Evolutionary conservation across 1,284 basidiomycete genomes (phyloP).

Genomic region (Apiotrichum porosum): DNA sequence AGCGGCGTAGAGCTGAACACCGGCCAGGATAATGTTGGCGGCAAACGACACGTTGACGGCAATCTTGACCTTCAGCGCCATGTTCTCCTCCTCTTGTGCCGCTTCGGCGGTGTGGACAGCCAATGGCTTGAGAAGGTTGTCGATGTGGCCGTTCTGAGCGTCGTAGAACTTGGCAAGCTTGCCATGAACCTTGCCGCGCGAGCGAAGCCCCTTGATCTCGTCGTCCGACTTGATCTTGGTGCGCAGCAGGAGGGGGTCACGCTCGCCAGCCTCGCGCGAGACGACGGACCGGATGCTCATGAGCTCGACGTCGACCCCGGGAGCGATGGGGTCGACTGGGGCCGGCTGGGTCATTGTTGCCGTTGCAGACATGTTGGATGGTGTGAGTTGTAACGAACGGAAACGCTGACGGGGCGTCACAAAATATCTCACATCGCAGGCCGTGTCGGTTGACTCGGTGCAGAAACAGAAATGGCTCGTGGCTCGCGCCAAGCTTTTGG

Average conservation of each 20-base stretch:
- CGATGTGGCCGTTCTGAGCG: constrained; percentile 83
- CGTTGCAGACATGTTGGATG: too few relatives aligned
- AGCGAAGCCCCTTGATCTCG: constrained; percentile 38
- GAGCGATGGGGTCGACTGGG: too few relatives aligned
- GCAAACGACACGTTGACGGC: constrained; percentile 78
- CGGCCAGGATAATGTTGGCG: constrained; percentile 63
- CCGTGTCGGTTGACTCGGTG: too few relatives aligned
- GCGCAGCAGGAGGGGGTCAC: constrained; percentile 49
- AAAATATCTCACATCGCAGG: background rate
- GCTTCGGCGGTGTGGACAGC: constrained; percentile 54
- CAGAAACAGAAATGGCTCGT: too few relatives aligned
- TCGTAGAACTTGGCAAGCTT: constrained; percentile 60
- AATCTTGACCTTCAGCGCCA: constrained; percentile 66
- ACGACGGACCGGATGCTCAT: constrained; percentile 29
- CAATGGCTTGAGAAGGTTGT: constrained; percentile 78
- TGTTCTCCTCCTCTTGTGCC: constrained; percentile 31
- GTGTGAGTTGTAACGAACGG: too few relatives aligned
- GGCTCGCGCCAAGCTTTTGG: too few relatives aligned
- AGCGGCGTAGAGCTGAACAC: constrained; percentile 63
- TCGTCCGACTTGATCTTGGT: constrained; percentile 45
- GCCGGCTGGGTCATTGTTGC: too few relatives aligned
- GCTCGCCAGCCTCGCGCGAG: constrained; percentile 42
- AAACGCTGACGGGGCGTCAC: background rate
- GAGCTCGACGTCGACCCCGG: constrained; percentile 42
- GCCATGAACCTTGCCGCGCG: constrained; percentile 12